A percentile compares a stretch with the other conserved stretches of the same genome.
phyloP scores from a whole-genome alignment of 2,329 filamentous ascomycete genomes.

The Shiraia bambusicola region DNA sequence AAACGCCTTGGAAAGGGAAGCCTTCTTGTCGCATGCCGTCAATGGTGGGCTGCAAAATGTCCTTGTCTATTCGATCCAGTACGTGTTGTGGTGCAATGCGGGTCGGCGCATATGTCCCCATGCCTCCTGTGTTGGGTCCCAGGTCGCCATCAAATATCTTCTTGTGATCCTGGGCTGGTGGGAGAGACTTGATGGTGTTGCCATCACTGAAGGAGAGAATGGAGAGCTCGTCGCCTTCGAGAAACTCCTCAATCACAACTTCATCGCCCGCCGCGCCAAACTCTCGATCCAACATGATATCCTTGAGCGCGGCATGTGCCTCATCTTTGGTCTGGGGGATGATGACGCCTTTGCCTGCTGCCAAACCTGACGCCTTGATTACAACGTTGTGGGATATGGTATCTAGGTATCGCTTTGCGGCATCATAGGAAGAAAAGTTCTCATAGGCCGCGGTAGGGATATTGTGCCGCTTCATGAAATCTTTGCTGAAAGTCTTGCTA shows the following conservation, averaged over 20 bases:
- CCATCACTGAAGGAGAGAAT: conserved; percentile 92
- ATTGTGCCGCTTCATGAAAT: conserved; percentile 89
- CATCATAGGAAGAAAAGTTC: conserved; percentile 79
- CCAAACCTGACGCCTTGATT: conserved; percentile 90
- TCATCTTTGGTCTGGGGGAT: conserved; percentile 81
- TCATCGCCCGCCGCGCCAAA: conserved; percentile 86
- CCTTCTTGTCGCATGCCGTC: conserved; percentile 81
- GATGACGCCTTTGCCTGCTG: conserved; percentile 93
- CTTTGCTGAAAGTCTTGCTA: conserved; percentile 95
- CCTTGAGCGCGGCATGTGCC: conserved; percentile 75
- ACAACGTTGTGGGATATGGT: conserved; percentile 54
- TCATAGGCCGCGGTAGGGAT: conserved; percentile 91
- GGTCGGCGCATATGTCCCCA: conserved; percentile 92
- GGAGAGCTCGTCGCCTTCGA: conserved; percentile 88
- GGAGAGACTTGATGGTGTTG: conserved; percentile 76
- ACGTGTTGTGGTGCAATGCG: conserved; percentile 57
- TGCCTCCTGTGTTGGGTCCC: conserved; percentile 93
- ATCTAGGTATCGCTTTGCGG: conserved; percentile 69
- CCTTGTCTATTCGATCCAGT: conserved; percentile 74
- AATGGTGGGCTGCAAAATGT: conserved; percentile 86
- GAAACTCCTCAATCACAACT: conserved; percentile 92
- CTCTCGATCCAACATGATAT: conserved; percentile 86
- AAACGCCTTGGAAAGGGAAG: conserved; percentile 60
- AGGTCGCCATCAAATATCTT: conserved; percentile 85
- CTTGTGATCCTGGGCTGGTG: conserved; percentile 96